Percentiles rank a stretch among this genome's conserved stretches.
Evolutionary conservation across 139 green algal genomes (phyloP).

Genomic region (Pleodorina starrii): DNA sequence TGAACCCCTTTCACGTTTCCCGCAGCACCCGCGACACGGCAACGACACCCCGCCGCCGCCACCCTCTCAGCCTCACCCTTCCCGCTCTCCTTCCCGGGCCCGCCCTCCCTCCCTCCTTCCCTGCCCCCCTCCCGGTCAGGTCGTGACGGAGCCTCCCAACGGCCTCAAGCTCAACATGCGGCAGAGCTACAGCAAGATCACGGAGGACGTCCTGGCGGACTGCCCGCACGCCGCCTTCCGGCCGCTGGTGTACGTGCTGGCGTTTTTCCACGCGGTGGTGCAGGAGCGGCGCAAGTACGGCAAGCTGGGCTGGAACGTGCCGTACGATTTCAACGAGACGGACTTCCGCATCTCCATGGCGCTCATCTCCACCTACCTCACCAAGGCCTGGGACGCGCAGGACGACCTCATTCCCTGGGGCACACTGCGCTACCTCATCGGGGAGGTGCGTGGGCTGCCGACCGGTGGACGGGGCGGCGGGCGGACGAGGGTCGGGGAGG

Average conservation of each 20-base stretch:
- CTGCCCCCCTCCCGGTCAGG: constrained; percentile 36
- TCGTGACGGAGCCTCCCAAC: constrained; percentile 92
- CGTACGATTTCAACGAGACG: constrained; percentile 96
- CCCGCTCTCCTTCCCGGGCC: background rate
- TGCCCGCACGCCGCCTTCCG: constrained; percentile 88
- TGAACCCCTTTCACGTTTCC: no score
- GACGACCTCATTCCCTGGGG: constrained; percentile 84
- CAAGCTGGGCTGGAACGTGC: constrained; percentile 94
- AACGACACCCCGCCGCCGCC: background rate
- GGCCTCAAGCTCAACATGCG: constrained; percentile 94
- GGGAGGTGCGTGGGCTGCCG: constrained; percentile 73
- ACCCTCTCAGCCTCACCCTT: background rate
- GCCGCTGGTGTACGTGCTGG: constrained; percentile 89
- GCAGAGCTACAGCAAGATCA: constrained; percentile 90
- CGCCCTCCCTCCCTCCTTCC: background rate
- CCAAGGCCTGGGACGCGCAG: constrained; percentile 79
- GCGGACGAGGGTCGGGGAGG: no score
- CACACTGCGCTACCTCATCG: constrained; percentile 92
- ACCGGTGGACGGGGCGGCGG: no score
- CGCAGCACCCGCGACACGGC: background rate
- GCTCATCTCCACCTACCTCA: constrained; percentile 88
- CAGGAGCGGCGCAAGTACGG: constrained; percentile 94
- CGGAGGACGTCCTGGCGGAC: constrained; percentile 80
- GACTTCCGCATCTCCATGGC: constrained; percentile 92
- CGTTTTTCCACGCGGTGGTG: constrained; percentile 93